phyloP scores from a whole-genome alignment of 2,329 filamentous ascomycete genomes.

The Didymella keratinophila region DNA sequence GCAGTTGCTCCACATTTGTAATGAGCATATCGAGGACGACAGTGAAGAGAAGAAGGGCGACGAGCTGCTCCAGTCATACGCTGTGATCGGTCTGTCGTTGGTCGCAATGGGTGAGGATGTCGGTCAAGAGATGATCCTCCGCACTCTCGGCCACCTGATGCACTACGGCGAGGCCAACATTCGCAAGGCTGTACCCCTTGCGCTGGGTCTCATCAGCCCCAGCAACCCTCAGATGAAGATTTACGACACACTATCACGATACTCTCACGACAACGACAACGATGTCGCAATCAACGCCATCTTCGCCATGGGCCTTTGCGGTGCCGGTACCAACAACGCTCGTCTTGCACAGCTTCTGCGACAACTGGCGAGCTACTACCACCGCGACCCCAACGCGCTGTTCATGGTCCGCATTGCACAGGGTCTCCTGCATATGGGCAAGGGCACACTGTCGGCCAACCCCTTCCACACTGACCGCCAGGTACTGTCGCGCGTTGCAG shows the following conservation, averaged over 20 bases:
- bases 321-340: slow-evolving; percentile 97
- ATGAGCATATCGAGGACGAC: slow-evolving; percentile 93
- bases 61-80: slow-evolving; percentile 93
- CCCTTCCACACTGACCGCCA: slow-evolving; percentile 99
- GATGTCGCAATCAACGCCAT: slow-evolving; percentile 98
- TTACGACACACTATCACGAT: slow-evolving; percentile 95
- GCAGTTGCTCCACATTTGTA: slow-evolving; percentile 96
- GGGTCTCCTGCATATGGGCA: slow-evolving; percentile 98
- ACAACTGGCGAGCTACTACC: slow-evolving; percentile 97
- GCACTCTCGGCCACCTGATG: slow-evolving; percentile 98
- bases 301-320: slow-evolving; percentile 97
- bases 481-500: slow-evolving; percentile 89
- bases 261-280: slow-evolving; percentile 98
- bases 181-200: slow-evolving; percentile 91
- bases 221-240: slow-evolving; percentile 99
- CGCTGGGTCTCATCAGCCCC: slow-evolving; percentile 94
- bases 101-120: slow-evolving; percentile 99
- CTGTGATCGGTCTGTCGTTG: slow-evolving; percentile 89
- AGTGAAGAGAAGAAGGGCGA: slow-evolving; percentile 92
- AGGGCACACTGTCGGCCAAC: slow-evolving; percentile 93
- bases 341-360: slow-evolving; percentile 91
- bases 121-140: slow-evolving; percentile 97
- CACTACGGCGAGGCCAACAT: slow-evolving; percentile 99
- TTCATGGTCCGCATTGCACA: slow-evolving; percentile 99
- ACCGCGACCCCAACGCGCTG: slow-evolving; percentile 91